These are phyloP conservation scores for Theileria sp. DNA, from an alignment of 169 alveolate genomes.

Conservation along the genomic window DNA sequence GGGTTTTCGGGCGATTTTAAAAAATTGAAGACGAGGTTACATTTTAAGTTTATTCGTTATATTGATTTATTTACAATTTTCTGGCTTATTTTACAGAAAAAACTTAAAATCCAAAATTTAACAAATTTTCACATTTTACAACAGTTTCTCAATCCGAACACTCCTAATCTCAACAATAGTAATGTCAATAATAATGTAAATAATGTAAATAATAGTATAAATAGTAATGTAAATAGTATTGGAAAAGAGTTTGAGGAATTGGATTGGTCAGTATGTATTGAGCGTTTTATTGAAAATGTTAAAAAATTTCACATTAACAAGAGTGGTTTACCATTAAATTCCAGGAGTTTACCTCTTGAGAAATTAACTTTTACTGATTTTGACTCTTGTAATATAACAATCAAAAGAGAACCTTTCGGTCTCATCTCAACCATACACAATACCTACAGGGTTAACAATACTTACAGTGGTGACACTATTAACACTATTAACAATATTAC, in stretches of 20 bases:
- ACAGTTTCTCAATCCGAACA: neutral
- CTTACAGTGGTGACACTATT: no score
- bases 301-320: no score
- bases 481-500: neutral
- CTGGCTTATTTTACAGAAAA: conserved; percentile 58
- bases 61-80: conserved; percentile 68
- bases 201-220: no score
- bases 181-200: no score
- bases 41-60: conserved; percentile 47
- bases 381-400: conserved; percentile 19
- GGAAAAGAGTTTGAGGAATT: no score
- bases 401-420: conserved; percentile 57
- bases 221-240: no score
- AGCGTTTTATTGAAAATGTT: neutral
- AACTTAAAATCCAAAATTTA: conserved; percentile 47
- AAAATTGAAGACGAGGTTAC: conserved; percentile 51
- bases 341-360: no score
- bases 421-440: conserved; percentile 2
- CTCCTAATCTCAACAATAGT: neutral
- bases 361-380: conserved; percentile 27
- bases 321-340: no score
- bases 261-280: neutral
- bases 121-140: neutral
- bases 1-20: neutral
- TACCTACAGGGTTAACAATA: neutral